Evolutionary conservation across 1,284 basidiomycete genomes (phyloP), one percentile per base, ranked within the genome.

Genomic region (Peniophora sp.): DNA sequence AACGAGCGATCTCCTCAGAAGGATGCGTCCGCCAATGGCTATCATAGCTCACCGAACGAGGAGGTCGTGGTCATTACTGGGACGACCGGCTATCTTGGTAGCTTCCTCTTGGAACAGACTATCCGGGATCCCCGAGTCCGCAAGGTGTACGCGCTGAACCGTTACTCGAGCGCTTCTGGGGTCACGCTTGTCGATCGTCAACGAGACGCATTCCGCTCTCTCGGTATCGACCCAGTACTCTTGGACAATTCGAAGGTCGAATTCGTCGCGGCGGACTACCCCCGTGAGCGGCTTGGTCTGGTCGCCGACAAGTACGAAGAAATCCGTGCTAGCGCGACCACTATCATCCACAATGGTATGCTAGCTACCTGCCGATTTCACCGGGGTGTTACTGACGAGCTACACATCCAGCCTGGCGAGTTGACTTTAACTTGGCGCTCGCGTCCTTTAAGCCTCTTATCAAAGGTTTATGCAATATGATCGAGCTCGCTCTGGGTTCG

Each of bases 81-180:
- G 1, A 56, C 56, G 1, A 59, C 59, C 9, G 59, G 59, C 1
- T 48, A 55, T 3, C 41, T 61, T 0, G 56, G 59, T 1, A 52
- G 53, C 16, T 53, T 55, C 34, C 48, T 59, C 3, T 51, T 61
- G 10, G 47, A 51, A 5, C 55, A 56, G 46, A 46, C 57, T 9
- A 17, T 63, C 72, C 70, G 78, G 79, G 61, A 78, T 66, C 70
- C 71, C 75, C 43, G 69, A 67, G 23, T 60, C 2, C 48, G n/a
- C 2, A 27, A 38, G 16, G 52, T 60, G 14, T 60, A 56, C 48
- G 58, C 56, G 20, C 52, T 60, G 17, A 60, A 60, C 25, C 47
- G 59, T 14, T 47, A 45, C 19, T 17, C 51, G 0, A 44, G 27
- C 19, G 32, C 17, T 9, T 22, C 22, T 10, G 41, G 32, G 1